Base-by-base conservation (phyloP, 257 asterid genomes). In the Osmanthus fragrans region DNA sequence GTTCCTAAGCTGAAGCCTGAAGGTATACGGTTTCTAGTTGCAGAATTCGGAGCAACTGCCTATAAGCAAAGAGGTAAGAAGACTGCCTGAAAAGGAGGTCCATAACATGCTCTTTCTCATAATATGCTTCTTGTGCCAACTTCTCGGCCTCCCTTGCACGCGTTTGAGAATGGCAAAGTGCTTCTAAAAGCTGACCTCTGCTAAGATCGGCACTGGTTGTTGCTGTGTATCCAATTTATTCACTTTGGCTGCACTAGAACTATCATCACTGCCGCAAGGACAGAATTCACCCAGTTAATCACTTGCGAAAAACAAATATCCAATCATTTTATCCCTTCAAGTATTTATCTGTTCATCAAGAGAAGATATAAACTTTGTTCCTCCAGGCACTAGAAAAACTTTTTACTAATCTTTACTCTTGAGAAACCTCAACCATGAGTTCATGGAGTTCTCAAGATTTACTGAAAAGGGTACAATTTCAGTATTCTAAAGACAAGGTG, bases 141-240 rank as follows among this genome's bases (percentile, higher is more conserved):
- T 85, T 86, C 87, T 90, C 95, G 1, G 95, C 95, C 58, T 88
- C 88, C 80, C 95, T 85, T 76, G 95, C 95, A 69, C 92, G 89
- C 60, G 91, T 90, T 83, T 90, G 95, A 54, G 95, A 90, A 82
- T 90, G 91, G 87, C 95, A 88, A 16, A 90, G 90, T 58, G 95
- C 95, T 79, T 82, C 95, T 39, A 88, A 71, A 79, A 90, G 80
- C 70, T 90, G 68, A 19, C n/a, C 73, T 85, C 86, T 81, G 87
- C 80, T 90, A 21, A 88, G 88, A 72, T 80, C 80, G 18, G 70
- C 65, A 39, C 64, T 73, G 51, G 58, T n/a, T 79, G 56, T 76
- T 49, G 80, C 18, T 36, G 72, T 34, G 82, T 71, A 56, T 78
- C 79, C 30, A 82, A 66, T 60, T 82, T 60, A 54, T 73, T 89